Base-by-base conservation (phyloP, 2,329 filamentous ascomycete genomes). In the Penicillium hesseltinei region DNA sequence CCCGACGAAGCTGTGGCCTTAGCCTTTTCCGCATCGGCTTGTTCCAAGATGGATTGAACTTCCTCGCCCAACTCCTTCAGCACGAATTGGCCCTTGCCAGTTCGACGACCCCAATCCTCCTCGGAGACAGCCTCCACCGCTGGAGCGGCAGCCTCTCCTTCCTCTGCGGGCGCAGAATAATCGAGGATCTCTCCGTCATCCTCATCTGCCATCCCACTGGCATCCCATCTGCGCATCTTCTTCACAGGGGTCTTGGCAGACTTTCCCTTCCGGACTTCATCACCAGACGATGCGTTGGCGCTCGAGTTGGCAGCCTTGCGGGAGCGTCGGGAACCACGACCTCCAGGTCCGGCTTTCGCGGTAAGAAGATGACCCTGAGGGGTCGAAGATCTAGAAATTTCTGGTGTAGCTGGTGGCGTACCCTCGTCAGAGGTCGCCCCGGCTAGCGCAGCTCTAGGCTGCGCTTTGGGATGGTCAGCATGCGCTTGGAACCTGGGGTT, bases 31-130 rank as follows among this genome's bases (percentile, higher is more conserved):
- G 84, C 84, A 66, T 91, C 87, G n/a, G 91, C 91, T 23, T 88
- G 85, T 35, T 91, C 86, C 44, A 99, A 81, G 56, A 99, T 97
- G 36, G 87, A 88, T 68, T 96, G 88, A 17, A 99, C 91, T 75
- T 99, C 92, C 64, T 96, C 91, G 60, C 92, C 93, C 7, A 99
- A 78, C 69, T 99, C 94, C 70, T 90, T 96, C 62, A 99, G 80
- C 48, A 97, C 88, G 68, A 97, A 99, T 71, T 97, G 90, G 51
- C 94, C 94, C 77, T 93, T 92, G 51, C 84, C 84, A 15, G 90
- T 96, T 69, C 86, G 88, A 36, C 84, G 90, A 36, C 94, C 94
- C 91, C 92, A 97, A 1, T 90, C 87, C 13, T 88, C 85, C 50
- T 89, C 83, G 61, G 91, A 87, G 33, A 97, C 86, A 42, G 85